Conservation (phyloP, 2,329 filamentous ascomycete genomes). For the Aspergillus versicolor region DNA sequence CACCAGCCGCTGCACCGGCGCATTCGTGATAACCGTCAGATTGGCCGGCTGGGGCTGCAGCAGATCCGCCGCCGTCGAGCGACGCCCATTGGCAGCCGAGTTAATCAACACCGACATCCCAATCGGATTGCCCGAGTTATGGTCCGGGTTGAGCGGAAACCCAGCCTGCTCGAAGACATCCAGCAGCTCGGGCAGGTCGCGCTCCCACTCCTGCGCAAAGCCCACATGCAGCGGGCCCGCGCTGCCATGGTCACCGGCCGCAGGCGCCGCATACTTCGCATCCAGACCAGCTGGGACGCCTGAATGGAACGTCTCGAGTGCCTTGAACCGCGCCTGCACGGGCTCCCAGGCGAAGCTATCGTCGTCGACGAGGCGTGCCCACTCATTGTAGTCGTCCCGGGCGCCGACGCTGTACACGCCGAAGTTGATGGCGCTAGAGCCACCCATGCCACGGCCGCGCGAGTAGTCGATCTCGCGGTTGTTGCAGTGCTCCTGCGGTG, state of each 20-base stretch:
- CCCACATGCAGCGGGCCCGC: constrained; percentile 50
- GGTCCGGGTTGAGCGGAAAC: constrained; percentile 52
- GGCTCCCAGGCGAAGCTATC: constrained; percentile 56
- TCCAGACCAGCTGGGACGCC: constrained; percentile 38
- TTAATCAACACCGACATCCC: constrained; percentile 55
- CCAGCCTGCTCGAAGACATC: constrained; percentile 53
- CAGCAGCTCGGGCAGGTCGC: constrained; percentile 46
- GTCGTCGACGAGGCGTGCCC: constrained; percentile 58
- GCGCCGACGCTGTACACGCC: constrained; percentile 56
- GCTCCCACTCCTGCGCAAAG: constrained; percentile 52
- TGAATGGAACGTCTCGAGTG: constrained; percentile 55
- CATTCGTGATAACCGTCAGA: constrained; percentile 52
- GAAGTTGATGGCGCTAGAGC: constrained; percentile 56
- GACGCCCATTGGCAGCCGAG: constrained; percentile 49
- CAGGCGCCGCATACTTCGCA: constrained; percentile 50
- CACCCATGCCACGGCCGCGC: constrained; percentile 54
- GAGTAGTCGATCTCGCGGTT: constrained; percentile 50
- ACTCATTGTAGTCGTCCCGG: constrained; percentile 61
- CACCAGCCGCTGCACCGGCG: constrained; percentile 50
- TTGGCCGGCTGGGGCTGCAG: constrained; percentile 49
- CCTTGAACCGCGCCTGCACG: constrained; percentile 52
- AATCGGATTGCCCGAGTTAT: constrained; percentile 59
- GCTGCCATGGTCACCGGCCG: constrained; percentile 48
- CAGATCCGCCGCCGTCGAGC: constrained; percentile 55
- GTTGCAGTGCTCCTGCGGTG: constrained; percentile 46